Evolutionary conservation across 805 yeast species (phyloP), one percentile per base, ranked within the genome.

Genomic region (Naumovozyma castellii): DNA sequence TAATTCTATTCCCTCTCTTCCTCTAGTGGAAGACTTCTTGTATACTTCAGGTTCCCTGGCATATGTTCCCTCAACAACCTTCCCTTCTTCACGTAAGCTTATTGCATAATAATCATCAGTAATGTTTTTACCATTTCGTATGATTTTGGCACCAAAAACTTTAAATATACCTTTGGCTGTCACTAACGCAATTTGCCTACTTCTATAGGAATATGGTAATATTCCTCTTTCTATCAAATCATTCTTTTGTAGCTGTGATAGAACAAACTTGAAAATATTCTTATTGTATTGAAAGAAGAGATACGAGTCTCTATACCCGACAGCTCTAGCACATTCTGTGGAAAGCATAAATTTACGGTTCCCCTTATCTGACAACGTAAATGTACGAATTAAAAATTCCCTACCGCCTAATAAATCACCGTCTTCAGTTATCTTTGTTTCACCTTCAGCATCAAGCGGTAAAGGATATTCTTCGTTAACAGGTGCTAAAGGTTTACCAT

Each of bases 321-420:
- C 86, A 53, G 90, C 78, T 50, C 97, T 74, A 1, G 98, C 97
- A 2, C 96, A 95, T 56, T 92, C 98, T 0, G 97, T 88, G 2
- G 95, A 80, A 36, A 92, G 74, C 95, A 90, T 88, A 61, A 76
- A 92, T 42, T 79, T 68, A 47, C 79, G 71, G 16, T 77, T 75
- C 6, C 95, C 96, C 27, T 50, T 65, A 14, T 63, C 65, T 17
- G 49, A 42, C 6, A 82, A 67, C 4, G 78, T 78, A 60, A 84
- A 84, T 0, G 82, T 73, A 44, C 80, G 73, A 40, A 80, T 77
- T 43, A 88, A 70, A 65, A 74, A 90, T 52, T 76, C 75, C 47
- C 97, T 73, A 14, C 77, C 88, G 3, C 83, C 94, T 34, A 61
- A 56, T 43, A 90, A 66, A 35, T 71, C 69, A 20, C 97, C 97